Evolutionary conservation across 2,329 filamentous ascomycete species (phyloP).

Genomic region (Nothopassalora personata): DNA sequence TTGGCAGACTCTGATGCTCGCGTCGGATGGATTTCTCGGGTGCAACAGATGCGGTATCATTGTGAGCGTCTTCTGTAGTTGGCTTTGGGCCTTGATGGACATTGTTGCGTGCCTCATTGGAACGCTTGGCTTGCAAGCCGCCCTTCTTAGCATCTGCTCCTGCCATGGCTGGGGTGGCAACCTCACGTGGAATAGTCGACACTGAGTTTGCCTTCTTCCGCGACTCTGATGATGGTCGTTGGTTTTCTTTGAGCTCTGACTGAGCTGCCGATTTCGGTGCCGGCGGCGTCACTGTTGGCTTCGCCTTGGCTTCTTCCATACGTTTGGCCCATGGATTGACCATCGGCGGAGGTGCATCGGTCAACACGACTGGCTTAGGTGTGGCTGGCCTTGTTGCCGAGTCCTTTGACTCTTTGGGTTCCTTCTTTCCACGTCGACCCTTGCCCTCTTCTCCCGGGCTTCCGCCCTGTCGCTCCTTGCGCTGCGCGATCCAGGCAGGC

Average conservation of each 20-base stretch:
- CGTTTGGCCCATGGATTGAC: conserved; percentile 88
- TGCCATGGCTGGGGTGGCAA: conserved; percentile 7
- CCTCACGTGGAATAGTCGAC: conserved; percentile 12
- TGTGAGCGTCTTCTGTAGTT: conserved; percentile 12
- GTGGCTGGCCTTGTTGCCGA: conserved; percentile 24
- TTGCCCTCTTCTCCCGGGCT: conserved; percentile 17
- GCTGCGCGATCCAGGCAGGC: conserved; percentile 57
- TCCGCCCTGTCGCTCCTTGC: conserved; percentile 30
- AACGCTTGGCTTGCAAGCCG: conserved; percentile 20
- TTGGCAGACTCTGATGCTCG: conserved; percentile 25
- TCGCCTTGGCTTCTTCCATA: conserved; percentile 59
- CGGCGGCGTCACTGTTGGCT: conserved; percentile 35
- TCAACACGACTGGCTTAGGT: conserved; percentile 56
- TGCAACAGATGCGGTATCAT: conserved; percentile 1
- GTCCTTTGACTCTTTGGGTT: conserved; percentile 25
- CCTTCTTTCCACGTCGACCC: conserved; percentile 16
- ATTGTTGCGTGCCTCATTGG: conserved; percentile 13
- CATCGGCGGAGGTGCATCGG: conserved; percentile 73
- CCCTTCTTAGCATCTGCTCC: conserved; percentile 18
- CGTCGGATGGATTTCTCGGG: conserved; percentile 13
- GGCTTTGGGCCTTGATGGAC: conserved; percentile 18
- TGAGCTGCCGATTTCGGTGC: conserved; percentile 12
- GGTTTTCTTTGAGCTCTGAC: conserved; percentile 25
- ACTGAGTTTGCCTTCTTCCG: conserved; percentile 26
- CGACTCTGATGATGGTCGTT: conserved; percentile 22